Conservation (phyloP, 169 alveolate genomes). For the Eimeria brunetti region DNA sequence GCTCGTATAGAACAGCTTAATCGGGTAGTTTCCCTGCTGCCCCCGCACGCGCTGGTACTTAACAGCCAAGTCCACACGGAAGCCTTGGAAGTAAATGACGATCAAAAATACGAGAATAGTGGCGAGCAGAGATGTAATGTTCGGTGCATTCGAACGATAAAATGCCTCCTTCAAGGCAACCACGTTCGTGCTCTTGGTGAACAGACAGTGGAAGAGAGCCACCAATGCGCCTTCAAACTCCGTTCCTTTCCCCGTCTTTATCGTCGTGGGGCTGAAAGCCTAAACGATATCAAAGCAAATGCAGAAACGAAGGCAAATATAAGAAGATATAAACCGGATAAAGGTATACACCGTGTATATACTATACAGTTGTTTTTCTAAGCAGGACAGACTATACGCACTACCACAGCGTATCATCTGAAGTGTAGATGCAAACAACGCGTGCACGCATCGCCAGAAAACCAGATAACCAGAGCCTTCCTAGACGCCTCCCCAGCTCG, state of each 20-base stretch:
- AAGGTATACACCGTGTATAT: too few species aligned
- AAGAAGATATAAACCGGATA: background rate
- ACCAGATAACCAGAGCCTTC: too few species aligned
- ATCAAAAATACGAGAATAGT: constrained; percentile 98
- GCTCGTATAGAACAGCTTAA: constrained; percentile 99
- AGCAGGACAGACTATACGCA: too few species aligned
- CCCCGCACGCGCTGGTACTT: constrained; percentile 98
- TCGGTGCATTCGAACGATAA: constrained; percentile 99
- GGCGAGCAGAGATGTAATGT: constrained; percentile 97
- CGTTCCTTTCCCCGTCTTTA: constrained; percentile 96
- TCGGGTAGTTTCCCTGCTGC: constrained; percentile 98
- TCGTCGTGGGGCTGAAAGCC: constrained; percentile 99
- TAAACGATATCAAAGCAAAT: background rate
- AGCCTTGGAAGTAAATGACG: constrained; percentile 99
- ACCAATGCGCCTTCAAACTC: constrained; percentile 99
- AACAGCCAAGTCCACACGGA: constrained; percentile 98
- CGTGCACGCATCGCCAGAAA: too few species aligned
- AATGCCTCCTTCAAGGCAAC: constrained; percentile 97
- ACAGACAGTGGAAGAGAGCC: constrained; percentile 98
- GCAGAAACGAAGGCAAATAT: background rate
- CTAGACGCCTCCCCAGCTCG: too few species aligned
- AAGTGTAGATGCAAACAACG: too few species aligned
- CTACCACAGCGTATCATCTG: too few species aligned
- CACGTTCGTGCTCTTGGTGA: constrained; percentile 94
- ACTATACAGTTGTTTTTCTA: too few species aligned